Percentiles rank a stretch among this genome's conserved stretches.
Conservation (phyloP, 352 stramenopile species). For the Phytophthora crassamura region DNA sequence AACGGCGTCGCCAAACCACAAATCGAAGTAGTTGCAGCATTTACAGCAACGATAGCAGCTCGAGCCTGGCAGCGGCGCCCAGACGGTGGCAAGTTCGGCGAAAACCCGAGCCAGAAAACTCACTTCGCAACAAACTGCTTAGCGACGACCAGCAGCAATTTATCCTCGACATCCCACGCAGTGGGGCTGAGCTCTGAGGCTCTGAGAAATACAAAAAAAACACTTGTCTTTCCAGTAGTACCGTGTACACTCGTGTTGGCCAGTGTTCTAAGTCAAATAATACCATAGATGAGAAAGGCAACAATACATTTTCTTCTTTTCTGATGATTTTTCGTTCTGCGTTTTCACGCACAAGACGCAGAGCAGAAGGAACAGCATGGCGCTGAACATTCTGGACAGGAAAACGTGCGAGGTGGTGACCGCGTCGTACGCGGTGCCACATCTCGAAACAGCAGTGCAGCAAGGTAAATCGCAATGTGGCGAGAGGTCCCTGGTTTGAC, state of each 20-base stretch:
- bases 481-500: not conserved
- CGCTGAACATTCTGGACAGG: slow-evolving; percentile 38
- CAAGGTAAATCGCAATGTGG: slow-evolving; percentile 54
- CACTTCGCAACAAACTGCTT: slow-evolving; percentile 25
- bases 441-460: slow-evolving; percentile 63
- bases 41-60: slow-evolving; percentile 17
- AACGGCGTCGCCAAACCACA: slow-evolving; percentile 1
- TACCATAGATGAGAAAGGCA: slow-evolving; percentile 40
- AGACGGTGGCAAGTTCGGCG: slow-evolving; percentile 14
- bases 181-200: slow-evolving; percentile 6
- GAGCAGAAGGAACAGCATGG: slow-evolving; percentile 21
- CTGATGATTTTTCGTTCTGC: slow-evolving; percentile 8
- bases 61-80: slow-evolving; percentile 7
- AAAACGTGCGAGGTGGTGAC: slow-evolving; percentile 53
- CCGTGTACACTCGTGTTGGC: too few relatives aligned
- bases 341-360: slow-evolving; percentile 11
- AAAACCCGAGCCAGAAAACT: slow-evolving; percentile 10
- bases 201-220: too few relatives aligned
- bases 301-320: not conserved
- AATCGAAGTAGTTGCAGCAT: slow-evolving; percentile 18
- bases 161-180: slow-evolving; percentile 9
- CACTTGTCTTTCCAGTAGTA: too few relatives aligned
- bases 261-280: too few relatives aligned
- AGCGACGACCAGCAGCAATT: slow-evolving; percentile 12
- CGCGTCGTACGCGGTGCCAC: slow-evolving; percentile 67